Conservation (phyloP, 2,329 filamentous ascomycete genomes). For the Stemphylium beticola region DNA sequence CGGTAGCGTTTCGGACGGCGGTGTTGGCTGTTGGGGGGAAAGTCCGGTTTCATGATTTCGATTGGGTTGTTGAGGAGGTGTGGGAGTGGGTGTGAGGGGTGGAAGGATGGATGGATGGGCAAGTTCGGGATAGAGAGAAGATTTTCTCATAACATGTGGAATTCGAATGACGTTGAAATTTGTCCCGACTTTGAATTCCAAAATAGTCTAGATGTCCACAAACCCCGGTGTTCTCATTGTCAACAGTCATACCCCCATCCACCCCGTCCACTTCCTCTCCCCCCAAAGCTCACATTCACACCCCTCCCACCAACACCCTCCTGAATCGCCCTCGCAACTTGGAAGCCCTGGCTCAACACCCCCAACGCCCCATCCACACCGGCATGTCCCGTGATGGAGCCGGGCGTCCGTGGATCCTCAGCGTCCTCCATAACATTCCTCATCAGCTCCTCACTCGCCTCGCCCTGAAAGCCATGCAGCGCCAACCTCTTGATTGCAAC, state of each 20-base stretch:
- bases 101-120: neutral
- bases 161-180: too few relatives aligned
- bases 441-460: slow-evolving; percentile 57
- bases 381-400: slow-evolving; percentile 36
- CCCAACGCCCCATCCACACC: slow-evolving; percentile 42
- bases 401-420: slow-evolving; percentile 54
- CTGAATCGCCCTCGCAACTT: slow-evolving; percentile 38
- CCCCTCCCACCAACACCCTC: slow-evolving; percentile 11
- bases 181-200: too few relatives aligned
- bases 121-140: neutral
- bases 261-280: slow-evolving; percentile 27
- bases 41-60: slow-evolving; percentile 41
- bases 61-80: slow-evolving; percentile 50
- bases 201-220: too few relatives aligned
- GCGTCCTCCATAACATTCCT: slow-evolving; percentile 35
- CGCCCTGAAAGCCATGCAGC: slow-evolving; percentile 62
- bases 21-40: slow-evolving; percentile 36
- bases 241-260: slow-evolving; percentile 45
- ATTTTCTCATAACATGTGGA: neutral
- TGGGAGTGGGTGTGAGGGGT: slow-evolving; percentile 33
- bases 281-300: slow-evolving; percentile 7
- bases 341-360: slow-evolving; percentile 42
- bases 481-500: slow-evolving; percentile 66
- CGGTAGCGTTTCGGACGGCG: slow-evolving; percentile 41
- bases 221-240: neutral